Base-by-base conservation (phyloP, 192 early-diverging fungal species). In the Coemansia sp. region DNA sequence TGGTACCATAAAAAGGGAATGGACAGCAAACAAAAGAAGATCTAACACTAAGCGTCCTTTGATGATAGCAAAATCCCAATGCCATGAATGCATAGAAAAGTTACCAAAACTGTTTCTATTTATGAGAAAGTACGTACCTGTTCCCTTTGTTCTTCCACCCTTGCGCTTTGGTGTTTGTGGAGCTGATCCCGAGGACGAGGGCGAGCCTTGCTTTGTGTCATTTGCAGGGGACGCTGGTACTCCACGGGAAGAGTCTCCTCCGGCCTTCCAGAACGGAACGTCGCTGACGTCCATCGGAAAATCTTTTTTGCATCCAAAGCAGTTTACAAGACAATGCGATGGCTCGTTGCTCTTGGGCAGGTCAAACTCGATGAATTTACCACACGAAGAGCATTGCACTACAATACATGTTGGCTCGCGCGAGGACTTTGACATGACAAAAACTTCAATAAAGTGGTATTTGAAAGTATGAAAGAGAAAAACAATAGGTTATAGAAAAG, bases 241-340 rank as follows among this genome's bases (percentile, higher is more conserved):
- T 56, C 25, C 49, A 18, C 21, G 64, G 21, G 13, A 52, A 46
- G 57, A 61, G 10, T 43, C 58, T 15, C 23, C 31, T 21, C 21
- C 59, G 30, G 58, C 34, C 66, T 78, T 74, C 82, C 82, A 79
- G 66, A 79, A 79, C 52, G 82, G 82, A 20, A 84, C 82, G 25
- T 76, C 69, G 49, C 53, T 71, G 51, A 84, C 67, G 60, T 84
- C 82, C 72, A 84, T 75, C 13, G 77, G 77, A 55, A 79, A 84
- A 43, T 62, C 58, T 37, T 63, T 64, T 57, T 79, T 72, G 63
- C 82, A 84, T 6, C 56, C 30, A 62, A 56, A 84, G 71, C 82
- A 84, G 26, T 21, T n/a, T 30, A 84, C 68, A 25, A 59, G 35
- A 43, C 72, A 75, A 31, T 68, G 63, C 21, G 70, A 48, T 1